A percentile compares a stretch with the other conserved stretches of the same genome.
phyloP scores from a whole-genome alignment of 2,329 filamentous ascomycete genomes.

The Fusarium chuoi region DNA sequence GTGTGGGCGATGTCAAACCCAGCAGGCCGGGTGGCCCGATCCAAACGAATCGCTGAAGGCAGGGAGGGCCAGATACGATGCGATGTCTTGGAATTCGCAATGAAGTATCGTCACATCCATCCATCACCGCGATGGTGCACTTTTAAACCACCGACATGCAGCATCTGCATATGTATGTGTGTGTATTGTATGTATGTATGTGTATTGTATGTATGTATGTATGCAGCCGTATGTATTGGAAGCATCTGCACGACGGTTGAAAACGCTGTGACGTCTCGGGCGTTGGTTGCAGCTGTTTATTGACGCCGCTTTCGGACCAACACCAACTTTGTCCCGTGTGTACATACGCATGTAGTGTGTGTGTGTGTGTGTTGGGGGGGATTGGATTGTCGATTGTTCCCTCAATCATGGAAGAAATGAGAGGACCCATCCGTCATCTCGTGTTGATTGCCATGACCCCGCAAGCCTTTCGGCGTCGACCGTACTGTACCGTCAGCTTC shows the following conservation, averaged over 20 bases:
- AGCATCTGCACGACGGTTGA: slow-evolving; percentile 32
- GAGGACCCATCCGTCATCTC: slow-evolving; percentile 47
- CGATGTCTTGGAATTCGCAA: slow-evolving; percentile 5
- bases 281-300: neutral
- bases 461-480: slow-evolving; percentile 42
- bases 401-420: slow-evolving; percentile 36
- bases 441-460: slow-evolving; percentile 45
- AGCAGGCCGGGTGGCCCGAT: slow-evolving; percentile 35
- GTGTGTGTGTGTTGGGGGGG: neutral
- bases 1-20: slow-evolving; percentile 24
- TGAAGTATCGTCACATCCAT: neutral
- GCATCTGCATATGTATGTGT: neutral
- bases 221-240: slow-evolving; percentile 1
- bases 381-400: neutral
- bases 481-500: slow-evolving; percentile 36
- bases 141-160: neutral
- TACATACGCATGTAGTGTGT: neutral
- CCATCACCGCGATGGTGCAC: neutral
- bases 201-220: slow-evolving; percentile 3
- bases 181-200: neutral
- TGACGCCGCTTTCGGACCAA: slow-evolving; percentile 14
- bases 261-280: slow-evolving; percentile 10
- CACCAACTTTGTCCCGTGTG: neutral
- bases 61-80: slow-evolving; percentile 25
- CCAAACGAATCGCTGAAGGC: slow-evolving; percentile 29